phyloP scores from a whole-genome alignment of 2,329 filamentous ascomycete species.

The Dactylellina cionopaga region DNA sequence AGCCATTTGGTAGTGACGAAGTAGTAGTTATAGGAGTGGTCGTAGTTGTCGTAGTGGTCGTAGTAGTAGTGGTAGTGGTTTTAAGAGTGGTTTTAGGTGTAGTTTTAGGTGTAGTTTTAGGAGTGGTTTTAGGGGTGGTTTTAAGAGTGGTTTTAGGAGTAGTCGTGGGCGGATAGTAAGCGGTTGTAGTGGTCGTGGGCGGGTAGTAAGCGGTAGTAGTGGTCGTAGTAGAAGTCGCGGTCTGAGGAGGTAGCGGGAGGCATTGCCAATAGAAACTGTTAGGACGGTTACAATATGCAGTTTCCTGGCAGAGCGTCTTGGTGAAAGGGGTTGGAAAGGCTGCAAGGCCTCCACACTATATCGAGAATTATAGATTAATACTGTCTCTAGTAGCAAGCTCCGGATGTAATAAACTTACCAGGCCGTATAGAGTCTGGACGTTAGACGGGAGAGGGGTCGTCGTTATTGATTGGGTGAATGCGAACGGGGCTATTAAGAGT shows the following conservation, averaged over 20 bases:
- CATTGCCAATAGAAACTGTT: conserved; percentile 23
- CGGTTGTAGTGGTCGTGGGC: background rate
- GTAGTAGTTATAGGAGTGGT: too few relatives aligned
- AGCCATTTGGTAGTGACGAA: too few relatives aligned
- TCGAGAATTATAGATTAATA: background rate
- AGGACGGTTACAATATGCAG: background rate
- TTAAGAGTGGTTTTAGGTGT: too few relatives aligned
- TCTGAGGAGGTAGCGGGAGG: background rate
- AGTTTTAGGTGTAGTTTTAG: too few relatives aligned
- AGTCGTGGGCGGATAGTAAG: too few relatives aligned
- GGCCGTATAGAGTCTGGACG: background rate
- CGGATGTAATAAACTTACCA: background rate
- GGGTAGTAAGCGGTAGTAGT: background rate
- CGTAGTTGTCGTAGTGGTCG: too few relatives aligned
- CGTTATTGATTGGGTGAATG: background rate
- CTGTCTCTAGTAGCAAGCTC: too few relatives aligned
- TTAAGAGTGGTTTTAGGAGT: too few relatives aligned
- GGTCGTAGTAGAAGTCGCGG: background rate
- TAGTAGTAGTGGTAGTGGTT: too few relatives aligned
- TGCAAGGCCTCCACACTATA: conserved; percentile 13
- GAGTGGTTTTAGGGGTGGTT: too few relatives aligned
- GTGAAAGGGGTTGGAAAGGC: conserved; percentile 18
- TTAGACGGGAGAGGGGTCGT: background rate
- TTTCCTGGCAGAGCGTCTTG: background rate
- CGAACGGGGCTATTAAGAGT: background rate